A percentile compares a stretch with the other conserved stretches of the same genome.
These are phyloP conservation scores for Hypoxylon crocopeplum DNA, from an alignment of 495 filamentous ascomycete genomes.

Conservation along the genomic window DNA sequence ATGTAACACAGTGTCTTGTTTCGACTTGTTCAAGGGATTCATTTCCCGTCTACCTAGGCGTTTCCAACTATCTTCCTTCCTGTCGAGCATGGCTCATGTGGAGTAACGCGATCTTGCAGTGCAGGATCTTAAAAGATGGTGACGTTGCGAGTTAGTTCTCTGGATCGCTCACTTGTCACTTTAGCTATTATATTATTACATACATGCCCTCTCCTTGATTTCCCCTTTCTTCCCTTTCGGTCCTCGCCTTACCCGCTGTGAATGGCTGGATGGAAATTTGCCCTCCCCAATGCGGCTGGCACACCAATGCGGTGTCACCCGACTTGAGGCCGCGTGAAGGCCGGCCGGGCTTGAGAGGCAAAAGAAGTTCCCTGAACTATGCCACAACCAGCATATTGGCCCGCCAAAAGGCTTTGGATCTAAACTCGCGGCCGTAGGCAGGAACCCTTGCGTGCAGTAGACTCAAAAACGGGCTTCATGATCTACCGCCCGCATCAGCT, in stretches of 20 bases:
- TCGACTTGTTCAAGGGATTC: not conserved
- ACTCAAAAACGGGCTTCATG: constrained; percentile 1
- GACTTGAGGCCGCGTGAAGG: constrained; percentile 15
- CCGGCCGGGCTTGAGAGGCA: not conserved
- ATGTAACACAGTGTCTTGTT: constrained; percentile 20
- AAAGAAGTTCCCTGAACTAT: constrained; percentile 4
- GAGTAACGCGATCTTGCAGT: constrained; percentile 47
- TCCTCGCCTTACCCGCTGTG: not conserved
- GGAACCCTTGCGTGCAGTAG: not conserved
- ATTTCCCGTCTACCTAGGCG: not conserved
- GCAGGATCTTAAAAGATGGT: constrained; percentile 39
- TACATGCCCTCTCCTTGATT: not conserved
- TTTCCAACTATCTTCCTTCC: not conserved
- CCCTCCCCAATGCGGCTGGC: constrained; percentile 19
- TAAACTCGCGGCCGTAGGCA: not conserved
- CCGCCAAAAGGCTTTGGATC: not conserved
- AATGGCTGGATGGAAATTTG: constrained; percentile 7
- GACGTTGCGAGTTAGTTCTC: constrained; percentile 14
- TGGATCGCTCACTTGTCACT: constrained; percentile 37
- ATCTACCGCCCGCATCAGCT: constrained; percentile 8
- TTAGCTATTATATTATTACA: constrained; percentile 10
- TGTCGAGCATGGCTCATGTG: constrained; percentile 31
- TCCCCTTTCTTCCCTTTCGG: not conserved
- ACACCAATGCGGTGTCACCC: constrained; percentile 25
- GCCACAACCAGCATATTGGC: not conserved